These are phyloP conservation scores for Agaricus bisporus DNA, from an alignment of 768 basidiomycete species.

Conservation along the genomic window DNA sequence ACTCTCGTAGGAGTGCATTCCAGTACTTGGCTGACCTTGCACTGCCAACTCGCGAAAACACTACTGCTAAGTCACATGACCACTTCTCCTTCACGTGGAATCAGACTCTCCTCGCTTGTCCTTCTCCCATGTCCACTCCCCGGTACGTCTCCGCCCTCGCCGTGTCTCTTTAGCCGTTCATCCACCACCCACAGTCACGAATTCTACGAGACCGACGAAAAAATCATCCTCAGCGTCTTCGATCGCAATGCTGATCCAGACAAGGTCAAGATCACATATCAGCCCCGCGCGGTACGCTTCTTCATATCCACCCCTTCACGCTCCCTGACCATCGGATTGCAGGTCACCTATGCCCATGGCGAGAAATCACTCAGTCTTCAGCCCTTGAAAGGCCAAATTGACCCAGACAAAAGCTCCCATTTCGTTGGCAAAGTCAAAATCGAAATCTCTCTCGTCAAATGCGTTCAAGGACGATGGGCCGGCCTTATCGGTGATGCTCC, in stretches of 20 bases:
- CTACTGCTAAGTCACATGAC: too few relatives aligned
- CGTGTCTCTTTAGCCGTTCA: not conserved
- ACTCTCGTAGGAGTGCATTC: constrained; percentile 30
- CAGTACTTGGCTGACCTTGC: not conserved
- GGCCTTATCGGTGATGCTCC: constrained; percentile 67
- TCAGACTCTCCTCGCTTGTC: too few relatives aligned
- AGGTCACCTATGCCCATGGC: constrained; percentile 62
- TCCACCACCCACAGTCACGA: constrained; percentile 52
- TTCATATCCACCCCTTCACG: not conserved
- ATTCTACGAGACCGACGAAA: constrained; percentile 84
- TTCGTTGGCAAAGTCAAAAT: constrained; percentile 84
- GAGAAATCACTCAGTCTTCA: constrained; percentile 67
- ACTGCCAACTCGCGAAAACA: too few relatives aligned
- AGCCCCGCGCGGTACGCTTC: constrained; percentile 50
- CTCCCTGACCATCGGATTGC: not conserved
- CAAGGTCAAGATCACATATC: constrained; percentile 55
- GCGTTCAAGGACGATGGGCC: constrained; percentile 65
- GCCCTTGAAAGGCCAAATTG: constrained; percentile 80
- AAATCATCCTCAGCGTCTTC: constrained; percentile 67
- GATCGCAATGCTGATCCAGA: constrained; percentile 69
- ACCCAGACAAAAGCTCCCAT: constrained; percentile 52
- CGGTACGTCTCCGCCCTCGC: constrained; percentile 21
- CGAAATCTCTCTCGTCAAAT: constrained; percentile 76
- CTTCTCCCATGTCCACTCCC: constrained; percentile 26
- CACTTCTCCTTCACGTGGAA: too few relatives aligned